Evolutionary conservation across 305 asterid genomes (phyloP), one percentile per base, ranked within the genome.

Genomic region (Solanum aculeatissimum): DNA sequence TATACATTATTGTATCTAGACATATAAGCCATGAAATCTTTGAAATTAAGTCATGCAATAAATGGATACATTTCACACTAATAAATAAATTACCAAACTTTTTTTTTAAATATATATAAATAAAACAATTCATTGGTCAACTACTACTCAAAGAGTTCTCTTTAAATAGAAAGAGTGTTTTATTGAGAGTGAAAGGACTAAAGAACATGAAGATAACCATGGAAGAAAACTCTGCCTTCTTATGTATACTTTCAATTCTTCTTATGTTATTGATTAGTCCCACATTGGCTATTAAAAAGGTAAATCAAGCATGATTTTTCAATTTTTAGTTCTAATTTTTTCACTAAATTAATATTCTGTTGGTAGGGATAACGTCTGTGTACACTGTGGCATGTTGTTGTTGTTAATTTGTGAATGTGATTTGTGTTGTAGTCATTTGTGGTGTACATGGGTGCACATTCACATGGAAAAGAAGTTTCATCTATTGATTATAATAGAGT

Each of bases 401-500:
- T 57, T 57, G 15, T 58, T 40, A 4, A 43, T 72, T 66, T 38
- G 43, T 83, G 86, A 83, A 83, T 86, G 58, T 27, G 58, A 23
- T 80, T 79, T 18, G 83, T 85, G 54, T 81, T 18, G 19, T 89
- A 97, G 99, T 92, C 97, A 58, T 97, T 89, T 90, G 97, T 97
- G 86, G 98, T 95, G 70, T 97, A 97, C 89, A 86, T 97, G 94
- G 99, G 99, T 88, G 94, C 95, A 83, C 98, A 97, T 86, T 88
- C 92, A 82, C 97, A 93, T 85, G 95, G 97, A 86, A 47, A 80
- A 32, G 89, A 84, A 60, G 86, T 87, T 72, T 87, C 94, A 81
- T 85, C 93, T 54, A 21, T n/a, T 85, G 93, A 94, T 84, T 89
- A 86, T 84, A 93, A 94, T 65, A 89, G 89, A 74, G 95, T 88